Percentiles rank a stretch among this genome's conserved stretches.
These are phyloP conservation scores for Athelia psychrophila DNA, from an alignment of 1,284 basidiomycete genomes.

Conservation along the genomic window DNA sequence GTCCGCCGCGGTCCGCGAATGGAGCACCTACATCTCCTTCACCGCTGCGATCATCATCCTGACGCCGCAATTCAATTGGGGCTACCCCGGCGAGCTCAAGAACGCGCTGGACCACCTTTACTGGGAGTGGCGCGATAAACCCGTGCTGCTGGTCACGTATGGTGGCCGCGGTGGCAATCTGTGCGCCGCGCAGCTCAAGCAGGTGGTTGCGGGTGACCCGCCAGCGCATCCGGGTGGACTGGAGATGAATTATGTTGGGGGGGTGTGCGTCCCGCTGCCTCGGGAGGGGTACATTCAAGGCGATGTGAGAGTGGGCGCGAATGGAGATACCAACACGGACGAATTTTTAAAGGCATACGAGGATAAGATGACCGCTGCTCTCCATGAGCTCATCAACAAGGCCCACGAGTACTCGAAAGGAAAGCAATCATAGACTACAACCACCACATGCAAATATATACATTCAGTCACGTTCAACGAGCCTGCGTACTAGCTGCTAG, in stretches of 20 bases:
- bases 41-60: background rate
- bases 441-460: too few species aligned
- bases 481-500: too few species aligned
- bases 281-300: background rate
- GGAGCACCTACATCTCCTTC: background rate
- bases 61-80: background rate
- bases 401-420: too few species aligned
- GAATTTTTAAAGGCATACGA: too few species aligned
- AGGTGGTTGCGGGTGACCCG: too few species aligned
- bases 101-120: background rate
- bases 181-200: conserved; percentile 3
- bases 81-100: background rate
- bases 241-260: background rate
- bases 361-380: too few species aligned
- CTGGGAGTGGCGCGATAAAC: background rate
- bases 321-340: too few species aligned
- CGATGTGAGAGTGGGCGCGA: too few species aligned
- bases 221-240: background rate
- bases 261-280: background rate
- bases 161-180: background rate
- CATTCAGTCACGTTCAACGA: too few species aligned
- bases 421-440: too few species aligned
- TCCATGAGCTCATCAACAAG: too few species aligned
- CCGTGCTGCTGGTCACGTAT: background rate
- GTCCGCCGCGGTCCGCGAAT: background rate